Evolutionary conservation across 306 rosid genomes (phyloP).

Genomic region (Pueraria montana): DNA sequence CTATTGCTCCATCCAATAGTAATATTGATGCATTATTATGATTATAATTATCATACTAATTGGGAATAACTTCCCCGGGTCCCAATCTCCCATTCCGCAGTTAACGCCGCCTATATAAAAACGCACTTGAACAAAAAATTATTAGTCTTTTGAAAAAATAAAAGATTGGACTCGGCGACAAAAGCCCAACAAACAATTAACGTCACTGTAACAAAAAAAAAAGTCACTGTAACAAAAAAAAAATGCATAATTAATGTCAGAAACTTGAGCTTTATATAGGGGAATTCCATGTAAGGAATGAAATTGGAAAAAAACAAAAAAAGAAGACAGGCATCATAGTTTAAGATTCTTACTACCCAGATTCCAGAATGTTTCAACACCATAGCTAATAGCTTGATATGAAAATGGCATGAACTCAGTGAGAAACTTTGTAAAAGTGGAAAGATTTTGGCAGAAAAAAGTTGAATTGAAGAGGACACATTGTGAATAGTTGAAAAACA

Average conservation of each 20-base stretch:
- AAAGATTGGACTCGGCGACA: not conserved
- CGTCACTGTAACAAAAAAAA: too few relatives aligned
- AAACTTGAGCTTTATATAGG: too few relatives aligned
- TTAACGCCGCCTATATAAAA: conserved; percentile 11
- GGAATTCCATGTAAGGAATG: not conserved
- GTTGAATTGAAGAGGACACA: conserved; percentile 40
- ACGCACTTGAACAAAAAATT: conserved; percentile 2
- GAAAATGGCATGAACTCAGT: conserved; percentile 5
- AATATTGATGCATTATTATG: not conserved
- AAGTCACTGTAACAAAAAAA: too few relatives aligned
- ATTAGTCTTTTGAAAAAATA: not conserved
- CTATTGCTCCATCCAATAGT: not conserved
- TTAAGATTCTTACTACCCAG: conserved; percentile 14
- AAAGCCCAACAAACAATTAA: conserved; percentile 1
- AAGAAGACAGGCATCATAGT: conserved; percentile 1
- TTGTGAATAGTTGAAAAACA: conserved; percentile 2
- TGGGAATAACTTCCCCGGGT: not conserved
- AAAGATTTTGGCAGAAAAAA: conserved; percentile 19
- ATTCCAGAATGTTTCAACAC: conserved; percentile 27
- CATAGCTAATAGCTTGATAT: conserved; percentile 1
- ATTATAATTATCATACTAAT: not conserved
- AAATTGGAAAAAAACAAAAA: not conserved
- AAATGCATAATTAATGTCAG: too few relatives aligned
- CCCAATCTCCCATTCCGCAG: conserved; percentile 30
- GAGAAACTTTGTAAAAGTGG: conserved; percentile 1